Evolutionary conservation across 805 yeast genomes (phyloP).

Genomic region (Priceomyces fermenticarens): DNA sequence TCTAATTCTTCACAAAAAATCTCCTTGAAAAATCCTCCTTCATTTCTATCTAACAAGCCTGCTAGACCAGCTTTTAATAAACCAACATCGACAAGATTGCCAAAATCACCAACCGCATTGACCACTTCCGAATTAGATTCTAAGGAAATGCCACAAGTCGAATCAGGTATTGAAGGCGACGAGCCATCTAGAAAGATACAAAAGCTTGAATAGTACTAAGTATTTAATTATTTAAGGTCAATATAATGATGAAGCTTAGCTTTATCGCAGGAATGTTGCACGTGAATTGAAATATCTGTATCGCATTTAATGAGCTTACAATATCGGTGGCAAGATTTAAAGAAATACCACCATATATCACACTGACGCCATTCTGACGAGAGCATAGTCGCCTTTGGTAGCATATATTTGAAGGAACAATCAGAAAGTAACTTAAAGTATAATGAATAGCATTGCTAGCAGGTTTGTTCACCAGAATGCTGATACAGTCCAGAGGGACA

Average conservation of each 20-base stretch:
- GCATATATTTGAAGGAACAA: too few species aligned
- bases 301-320: too few species aligned
- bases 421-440: background rate
- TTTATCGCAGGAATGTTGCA: too few species aligned
- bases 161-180: too few species aligned
- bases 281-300: too few species aligned
- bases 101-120: background rate
- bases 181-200: too few species aligned
- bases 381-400: too few species aligned
- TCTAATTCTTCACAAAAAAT: slow-evolving; percentile 17
- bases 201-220: too few species aligned
- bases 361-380: background rate
- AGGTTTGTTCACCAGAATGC: slow-evolving; percentile 32
- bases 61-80: slow-evolving; percentile 3
- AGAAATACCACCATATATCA: slow-evolving; percentile 1
- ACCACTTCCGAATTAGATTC: too few species aligned
- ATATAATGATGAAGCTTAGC: too few species aligned
- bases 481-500: slow-evolving; percentile 24
- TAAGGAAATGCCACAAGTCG: too few species aligned
- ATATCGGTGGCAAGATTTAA: background rate
- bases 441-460: slow-evolving; percentile 40
- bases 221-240: too few species aligned
- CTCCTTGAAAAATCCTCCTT: slow-evolving; percentile 33
- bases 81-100: background rate
- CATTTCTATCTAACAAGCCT: slow-evolving; percentile 35